Evolutionary conservation across 2,329 filamentous ascomycete species (phyloP).

Genomic region (Pseudogymnoascus sp.): DNA sequence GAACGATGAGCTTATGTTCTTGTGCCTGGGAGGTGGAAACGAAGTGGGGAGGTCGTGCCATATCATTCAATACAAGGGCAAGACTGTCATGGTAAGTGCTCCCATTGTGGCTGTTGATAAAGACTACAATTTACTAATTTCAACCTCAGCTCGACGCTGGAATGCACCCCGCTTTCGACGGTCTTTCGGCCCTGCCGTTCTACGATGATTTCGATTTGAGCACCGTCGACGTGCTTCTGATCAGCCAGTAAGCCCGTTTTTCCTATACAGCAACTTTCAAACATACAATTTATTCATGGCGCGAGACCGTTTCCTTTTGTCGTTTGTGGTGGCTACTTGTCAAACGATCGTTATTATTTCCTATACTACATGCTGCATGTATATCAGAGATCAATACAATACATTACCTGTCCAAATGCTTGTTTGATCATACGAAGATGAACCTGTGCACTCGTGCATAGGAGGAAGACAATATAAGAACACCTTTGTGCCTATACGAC

Average conservation of each 20-base stretch:
- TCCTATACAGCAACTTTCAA: constrained; percentile 14
- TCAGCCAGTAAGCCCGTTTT: constrained; percentile 82
- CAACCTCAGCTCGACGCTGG: constrained; percentile 75
- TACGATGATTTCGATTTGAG: constrained; percentile 98
- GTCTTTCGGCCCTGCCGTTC: constrained; percentile 85
- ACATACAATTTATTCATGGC: background rate
- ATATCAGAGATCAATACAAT: constrained; percentile 39
- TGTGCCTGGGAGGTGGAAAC: constrained; percentile 89
- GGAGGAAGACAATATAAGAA: constrained; percentile 1
- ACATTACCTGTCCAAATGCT: constrained; percentile 27
- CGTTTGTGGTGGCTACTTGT: background rate
- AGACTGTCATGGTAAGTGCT: constrained; percentile 84
- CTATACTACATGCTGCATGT: constrained; percentile 22
- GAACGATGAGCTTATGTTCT: constrained; percentile 87
- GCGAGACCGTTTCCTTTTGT: background rate
- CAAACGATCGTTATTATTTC: constrained; percentile 9
- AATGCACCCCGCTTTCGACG: constrained; percentile 93
- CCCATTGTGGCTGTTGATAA: background rate
- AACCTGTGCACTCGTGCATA: constrained; percentile 16
- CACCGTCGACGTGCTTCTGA: constrained; percentile 91
- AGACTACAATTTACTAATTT: constrained; percentile 12
- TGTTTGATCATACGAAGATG: constrained; percentile 28
- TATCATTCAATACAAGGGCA: constrained; percentile 97
- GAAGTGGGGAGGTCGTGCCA: constrained; percentile 96
- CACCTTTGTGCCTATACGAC: background rate